Percentiles rank a stretch among this genome's conserved stretches.
phyloP scores from a whole-genome alignment of 495 filamentous ascomycete species.

The Copromyces sp. region DNA sequence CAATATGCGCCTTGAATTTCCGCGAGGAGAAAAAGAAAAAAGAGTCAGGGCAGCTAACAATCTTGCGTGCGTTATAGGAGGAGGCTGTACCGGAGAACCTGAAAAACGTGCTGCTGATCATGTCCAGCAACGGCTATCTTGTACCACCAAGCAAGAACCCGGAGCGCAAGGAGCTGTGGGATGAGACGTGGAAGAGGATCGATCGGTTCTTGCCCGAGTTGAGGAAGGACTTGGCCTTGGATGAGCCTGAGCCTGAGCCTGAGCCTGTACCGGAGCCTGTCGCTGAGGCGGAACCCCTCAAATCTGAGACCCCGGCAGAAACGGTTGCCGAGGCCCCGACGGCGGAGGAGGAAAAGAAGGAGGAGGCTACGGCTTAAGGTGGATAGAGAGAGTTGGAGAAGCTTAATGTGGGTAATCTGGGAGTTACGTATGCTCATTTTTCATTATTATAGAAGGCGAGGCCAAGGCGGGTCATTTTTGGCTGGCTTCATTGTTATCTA shows the following conservation, averaged over 20 bases:
- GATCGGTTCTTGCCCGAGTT: slow-evolving; percentile 83
- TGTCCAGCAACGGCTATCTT: slow-evolving; percentile 82
- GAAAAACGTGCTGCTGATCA: slow-evolving; percentile 94
- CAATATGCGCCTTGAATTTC: background rate
- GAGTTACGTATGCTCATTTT: background rate
- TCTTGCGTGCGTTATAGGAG: slow-evolving; percentile 42
- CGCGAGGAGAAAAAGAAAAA: background rate
- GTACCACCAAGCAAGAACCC: slow-evolving; percentile 57
- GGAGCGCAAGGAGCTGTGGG: slow-evolving; percentile 53
- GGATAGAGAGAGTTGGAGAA: background rate
- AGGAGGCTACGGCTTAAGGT: background rate
- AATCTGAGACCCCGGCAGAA: background rate
- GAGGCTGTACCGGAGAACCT: slow-evolving; percentile 92
- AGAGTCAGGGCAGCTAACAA: slow-evolving; percentile 10
- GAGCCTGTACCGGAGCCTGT: background rate
- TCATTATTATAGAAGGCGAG: background rate
- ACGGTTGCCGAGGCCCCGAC: background rate
- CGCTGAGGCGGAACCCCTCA: background rate
- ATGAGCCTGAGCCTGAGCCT: slow-evolving; percentile 20
- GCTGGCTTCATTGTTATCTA: background rate
- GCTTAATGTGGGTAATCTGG: background rate
- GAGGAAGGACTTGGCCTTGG: slow-evolving; percentile 38
- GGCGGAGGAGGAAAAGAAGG: background rate
- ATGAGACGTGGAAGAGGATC: slow-evolving; percentile 77
- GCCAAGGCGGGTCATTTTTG: background rate